Base-by-base conservation (phyloP, 1,284 basidiomycete species). In the Puccinia triticina region DNA sequence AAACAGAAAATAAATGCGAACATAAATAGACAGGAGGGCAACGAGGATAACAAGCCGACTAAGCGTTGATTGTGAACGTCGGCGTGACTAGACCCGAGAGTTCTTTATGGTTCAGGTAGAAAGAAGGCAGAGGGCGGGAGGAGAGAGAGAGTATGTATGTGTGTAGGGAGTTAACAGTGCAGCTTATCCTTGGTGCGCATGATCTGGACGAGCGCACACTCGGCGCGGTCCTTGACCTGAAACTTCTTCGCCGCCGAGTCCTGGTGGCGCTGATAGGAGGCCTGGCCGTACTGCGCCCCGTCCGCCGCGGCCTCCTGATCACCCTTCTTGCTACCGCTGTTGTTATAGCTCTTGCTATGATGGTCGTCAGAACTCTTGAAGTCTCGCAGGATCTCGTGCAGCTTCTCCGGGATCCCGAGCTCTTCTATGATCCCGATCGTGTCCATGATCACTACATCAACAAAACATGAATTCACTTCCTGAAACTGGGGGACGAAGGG, bases 141-240 rank as follows among this genome's bases (percentile, higher is more conserved):
- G n/a, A n/a, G n/a, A n/a, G n/a, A n/a, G n/a, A n/a, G n/a, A n/a
- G n/a, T n/a, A n/a, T 46, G 43, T 46, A 50, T 50, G 48, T 10
- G 48, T 57, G 5, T 18, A 59, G 55, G 16, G 50, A 46, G 23
- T 40, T 37, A 66, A 66, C 26, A 66, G 29, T 29, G 10, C 23
- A 50, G 53, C 8, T 18, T 77, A 21, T 77, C 57, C 46, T 66
- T 64, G 2, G 23, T n/a, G 16, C 73, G 61, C 2, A 72, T 5
- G 57, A 81, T 81, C 50, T 81, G 79, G 53, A 29, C n/a, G n/a
- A 81, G 32, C 21, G 79, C 79, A 46, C 79, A 81, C 43, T 74
- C 43, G n/a, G 79, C 79, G 32, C 53, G 50, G 18, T 61, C 79
- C 26, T 72, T 59, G 23, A 81, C 71, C 32, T 59, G 50, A 12